Conservation (phyloP, 2,329 filamentous ascomycete genomes). For the Colletotrichum sp. region DNA sequence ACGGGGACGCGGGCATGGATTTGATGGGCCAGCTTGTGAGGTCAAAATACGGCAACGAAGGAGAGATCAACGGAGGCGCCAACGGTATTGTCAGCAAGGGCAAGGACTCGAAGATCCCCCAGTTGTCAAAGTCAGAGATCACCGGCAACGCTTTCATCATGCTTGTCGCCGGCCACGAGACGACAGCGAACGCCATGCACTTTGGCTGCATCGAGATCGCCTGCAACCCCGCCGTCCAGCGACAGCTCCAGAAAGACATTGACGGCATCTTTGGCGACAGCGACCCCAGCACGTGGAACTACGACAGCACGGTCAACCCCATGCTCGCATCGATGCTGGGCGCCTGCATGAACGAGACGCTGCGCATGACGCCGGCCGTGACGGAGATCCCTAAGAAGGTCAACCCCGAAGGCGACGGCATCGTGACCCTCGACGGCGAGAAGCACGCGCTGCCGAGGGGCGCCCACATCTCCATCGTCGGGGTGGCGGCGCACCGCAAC, state of each 20-base stretch:
- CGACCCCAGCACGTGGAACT: conserved; percentile 70
- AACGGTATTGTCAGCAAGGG: conserved; percentile 7
- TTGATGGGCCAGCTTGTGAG: conserved; percentile 57
- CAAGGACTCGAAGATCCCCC: conserved; percentile 32
- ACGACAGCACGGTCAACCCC: conserved; percentile 68
- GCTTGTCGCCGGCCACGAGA: conserved; percentile 80
- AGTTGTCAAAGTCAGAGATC: conserved; percentile 68
- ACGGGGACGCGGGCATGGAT: conserved; percentile 53
- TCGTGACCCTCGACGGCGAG: conserved; percentile 63
- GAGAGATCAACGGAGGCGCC: conserved; percentile 11
- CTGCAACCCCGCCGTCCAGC: conserved; percentile 67
- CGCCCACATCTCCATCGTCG: conserved; percentile 60
- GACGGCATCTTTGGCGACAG: conserved; percentile 66
- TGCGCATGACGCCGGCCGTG: conserved; percentile 76
- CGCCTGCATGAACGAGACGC: conserved; percentile 78
- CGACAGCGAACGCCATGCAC: conserved; percentile 77
- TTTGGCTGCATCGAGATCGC: conserved; percentile 74
- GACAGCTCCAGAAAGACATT: conserved; percentile 71
- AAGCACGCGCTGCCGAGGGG: conserved; percentile 62
- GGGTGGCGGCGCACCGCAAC: conserved; percentile 67
- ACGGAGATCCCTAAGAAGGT: conserved; percentile 74
- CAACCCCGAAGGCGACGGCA: conserved; percentile 53
- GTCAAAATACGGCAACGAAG: conserved; percentile 40
- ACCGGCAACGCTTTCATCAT: conserved; percentile 75
- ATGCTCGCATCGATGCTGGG: conserved; percentile 74